These are phyloP conservation scores for Botrytis galanthina DNA, from an alignment of 2,329 filamentous ascomycete species.

Conservation along the genomic window DNA sequence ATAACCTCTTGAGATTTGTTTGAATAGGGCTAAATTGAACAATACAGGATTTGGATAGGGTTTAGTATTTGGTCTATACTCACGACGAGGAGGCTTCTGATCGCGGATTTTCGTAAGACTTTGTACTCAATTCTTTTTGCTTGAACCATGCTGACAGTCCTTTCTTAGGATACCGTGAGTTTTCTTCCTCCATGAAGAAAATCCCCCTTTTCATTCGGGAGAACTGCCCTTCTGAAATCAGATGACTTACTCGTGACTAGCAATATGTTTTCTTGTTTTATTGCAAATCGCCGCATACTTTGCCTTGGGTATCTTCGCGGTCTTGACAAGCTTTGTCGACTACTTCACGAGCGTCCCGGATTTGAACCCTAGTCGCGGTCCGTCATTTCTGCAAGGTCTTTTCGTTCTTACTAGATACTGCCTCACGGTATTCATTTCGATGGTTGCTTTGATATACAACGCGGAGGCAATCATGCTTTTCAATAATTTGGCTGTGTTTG, in stretches of 20 bases:
- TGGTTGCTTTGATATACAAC: constrained; percentile 14
- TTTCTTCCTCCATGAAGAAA: not conserved
- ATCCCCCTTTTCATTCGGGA: not conserved
- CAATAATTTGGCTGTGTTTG: constrained; percentile 32
- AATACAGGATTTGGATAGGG: constrained; percentile 13
- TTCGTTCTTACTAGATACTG: constrained; percentile 11
- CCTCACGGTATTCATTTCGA: constrained; percentile 7
- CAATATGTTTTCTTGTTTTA: constrained; percentile 33
- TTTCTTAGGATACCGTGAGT: constrained; percentile 15
- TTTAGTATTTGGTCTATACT: constrained; percentile 17
- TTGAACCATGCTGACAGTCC: not conserved
- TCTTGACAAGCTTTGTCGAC: constrained; percentile 22
- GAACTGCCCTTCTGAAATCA: not conserved
- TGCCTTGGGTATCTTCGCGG: constrained; percentile 22
- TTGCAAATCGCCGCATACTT: constrained; percentile 32
- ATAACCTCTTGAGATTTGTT: not conserved
- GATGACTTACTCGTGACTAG: constrained; percentile 31
- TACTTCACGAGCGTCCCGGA: constrained; percentile 19
- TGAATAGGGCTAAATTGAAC: not conserved
- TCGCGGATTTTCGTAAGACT: constrained; percentile 33
- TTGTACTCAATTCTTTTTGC: not conserved
- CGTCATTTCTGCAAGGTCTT: not conserved
- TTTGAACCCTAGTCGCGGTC: not conserved
- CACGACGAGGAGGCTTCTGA: constrained; percentile 29
- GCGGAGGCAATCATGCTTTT: constrained; percentile 29